phyloP scores from a whole-genome alignment of 768 basidiomycete species.

The Leucosporidium scottii region DNA sequence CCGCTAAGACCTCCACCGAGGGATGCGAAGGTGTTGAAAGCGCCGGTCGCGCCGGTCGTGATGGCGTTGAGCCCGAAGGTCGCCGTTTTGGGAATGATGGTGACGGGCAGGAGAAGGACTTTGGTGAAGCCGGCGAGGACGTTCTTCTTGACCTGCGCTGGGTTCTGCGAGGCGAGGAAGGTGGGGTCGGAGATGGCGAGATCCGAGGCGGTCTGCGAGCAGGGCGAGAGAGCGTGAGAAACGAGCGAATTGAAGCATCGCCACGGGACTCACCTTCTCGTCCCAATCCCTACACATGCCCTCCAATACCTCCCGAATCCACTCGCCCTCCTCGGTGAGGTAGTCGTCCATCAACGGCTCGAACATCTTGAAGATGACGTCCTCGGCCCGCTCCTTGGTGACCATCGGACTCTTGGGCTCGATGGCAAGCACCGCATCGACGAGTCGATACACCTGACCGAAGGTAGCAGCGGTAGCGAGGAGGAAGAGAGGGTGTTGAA shows the following conservation, averaged over 20 bases:
- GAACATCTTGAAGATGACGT: slow-evolving; percentile 87
- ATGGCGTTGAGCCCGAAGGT: slow-evolving; percentile 44
- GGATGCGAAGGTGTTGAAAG: slow-evolving; percentile 35
- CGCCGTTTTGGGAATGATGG: slow-evolving; percentile 80
- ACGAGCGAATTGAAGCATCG: background rate
- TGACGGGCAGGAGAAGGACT: slow-evolving; percentile 82
- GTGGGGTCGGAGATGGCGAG: slow-evolving; percentile 43
- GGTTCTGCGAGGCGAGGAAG: slow-evolving; percentile 78
- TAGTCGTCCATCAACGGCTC: slow-evolving; percentile 97
- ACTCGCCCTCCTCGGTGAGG: slow-evolving; percentile 84
- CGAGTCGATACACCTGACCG: slow-evolving; percentile 77
- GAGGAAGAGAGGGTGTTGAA: slow-evolving; percentile 65
- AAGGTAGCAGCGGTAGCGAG: slow-evolving; percentile 85
- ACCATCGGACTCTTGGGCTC: slow-evolving; percentile 48
- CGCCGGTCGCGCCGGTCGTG: slow-evolving; percentile 52
- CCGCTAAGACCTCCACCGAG: slow-evolving; percentile 9
- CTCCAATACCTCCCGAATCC: slow-evolving; percentile 65
- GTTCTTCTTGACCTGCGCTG: slow-evolving; percentile 83
- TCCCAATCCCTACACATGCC: slow-evolving; percentile 75
- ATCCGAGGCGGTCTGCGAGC: slow-evolving; percentile 21
- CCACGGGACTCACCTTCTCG: slow-evolving; percentile 50
- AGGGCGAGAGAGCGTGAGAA: background rate
- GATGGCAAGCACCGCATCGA: slow-evolving; percentile 63
- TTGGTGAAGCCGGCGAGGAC: slow-evolving; percentile 87
- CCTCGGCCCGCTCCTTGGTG: slow-evolving; percentile 58